Conservation (phyloP, 2,329 filamentous ascomycete genomes). For the Colletotrichum australisinense region DNA sequence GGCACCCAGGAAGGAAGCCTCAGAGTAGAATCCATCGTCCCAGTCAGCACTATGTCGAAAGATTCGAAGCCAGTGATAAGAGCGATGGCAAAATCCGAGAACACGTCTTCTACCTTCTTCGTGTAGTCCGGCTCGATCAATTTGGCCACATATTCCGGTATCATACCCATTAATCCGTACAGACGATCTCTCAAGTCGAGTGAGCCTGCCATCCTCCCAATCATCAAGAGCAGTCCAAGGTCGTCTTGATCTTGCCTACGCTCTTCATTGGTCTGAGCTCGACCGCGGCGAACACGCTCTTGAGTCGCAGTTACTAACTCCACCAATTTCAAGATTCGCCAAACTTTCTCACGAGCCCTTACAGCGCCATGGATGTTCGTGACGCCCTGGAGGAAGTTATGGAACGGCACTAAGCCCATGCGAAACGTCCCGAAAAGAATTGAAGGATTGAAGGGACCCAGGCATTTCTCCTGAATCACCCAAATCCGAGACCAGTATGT, state of each 20-base stretch:
- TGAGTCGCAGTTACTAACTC: conserved; percentile 12
- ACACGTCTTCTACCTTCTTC: conserved; percentile 10
- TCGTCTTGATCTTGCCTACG: conserved; percentile 21
- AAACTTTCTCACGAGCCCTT: conserved; percentile 20
- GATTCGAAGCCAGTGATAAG: conserved; percentile 14
- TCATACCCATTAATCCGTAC: conserved; percentile 24
- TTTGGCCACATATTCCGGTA: conserved; percentile 20
- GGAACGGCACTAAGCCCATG: conserved; percentile 9
- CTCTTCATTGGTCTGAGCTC: not conserved
- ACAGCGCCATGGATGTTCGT: conserved; percentile 14
- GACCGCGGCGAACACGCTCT: conserved; percentile 15
- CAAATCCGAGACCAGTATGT: conserved; percentile 23
- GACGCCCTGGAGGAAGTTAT: conserved; percentile 16
- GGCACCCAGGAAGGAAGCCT: conserved; percentile 20
- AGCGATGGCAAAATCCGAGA: conserved; percentile 21
- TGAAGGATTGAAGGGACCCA: conserved; percentile 20
- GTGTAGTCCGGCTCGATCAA: conserved; percentile 20
- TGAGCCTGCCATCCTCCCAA: conserved; percentile 21
- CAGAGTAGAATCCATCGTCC: conserved; percentile 12
- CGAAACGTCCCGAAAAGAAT: conserved; percentile 28
- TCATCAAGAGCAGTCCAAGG: conserved; percentile 10
- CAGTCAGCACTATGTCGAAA: conserved; percentile 21
- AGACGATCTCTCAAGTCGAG: conserved; percentile 21
- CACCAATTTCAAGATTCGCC: conserved; percentile 21
- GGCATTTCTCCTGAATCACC: conserved; percentile 29